These are phyloP conservation scores for Cordia subcordata DNA, from an alignment of 257 asterid species.

Conservation along the genomic window DNA sequence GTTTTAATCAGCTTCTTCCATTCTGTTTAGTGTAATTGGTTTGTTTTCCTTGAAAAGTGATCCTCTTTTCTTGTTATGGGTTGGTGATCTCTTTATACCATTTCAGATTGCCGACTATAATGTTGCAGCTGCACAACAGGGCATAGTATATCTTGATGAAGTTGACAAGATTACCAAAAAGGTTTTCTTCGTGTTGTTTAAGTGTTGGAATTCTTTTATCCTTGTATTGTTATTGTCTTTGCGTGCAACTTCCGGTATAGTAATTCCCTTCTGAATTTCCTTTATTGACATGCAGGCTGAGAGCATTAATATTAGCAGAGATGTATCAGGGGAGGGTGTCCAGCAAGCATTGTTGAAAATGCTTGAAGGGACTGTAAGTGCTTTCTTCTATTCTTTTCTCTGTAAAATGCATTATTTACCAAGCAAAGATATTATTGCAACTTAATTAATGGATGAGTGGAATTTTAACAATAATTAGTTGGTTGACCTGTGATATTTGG, in stretches of 20 bases:
- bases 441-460: neutral
- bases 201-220: neutral
- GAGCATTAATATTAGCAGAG: constrained; percentile 94
- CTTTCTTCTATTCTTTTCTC: constrained; percentile 11
- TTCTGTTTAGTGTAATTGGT: neutral
- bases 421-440: neutral
- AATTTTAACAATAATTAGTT: no score
- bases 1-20: neutral
- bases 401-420: neutral
- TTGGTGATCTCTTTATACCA: constrained; percentile 2
- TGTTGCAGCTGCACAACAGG: constrained; percentile 98
- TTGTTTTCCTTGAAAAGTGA: constrained; percentile 5
- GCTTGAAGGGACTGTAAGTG: constrained; percentile 99
- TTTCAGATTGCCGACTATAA: constrained; percentile 91
- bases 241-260: constrained; percentile 1
- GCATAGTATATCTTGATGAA: constrained; percentile 96
- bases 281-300: constrained; percentile 58
- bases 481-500: no score
- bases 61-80: constrained; percentile 1
- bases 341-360: constrained; percentile 96
- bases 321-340: constrained; percentile 99
- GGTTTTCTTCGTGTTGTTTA: constrained; percentile 34
- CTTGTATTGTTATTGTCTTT: neutral
- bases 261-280: constrained; percentile 10
- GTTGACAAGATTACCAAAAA: constrained; percentile 96